A percentile compares a stretch with the other conserved stretches of the same genome.
Evolutionary conservation across 108 stramenopile genomes (phyloP).

Genomic region (Conticribra weissflogii): DNA sequence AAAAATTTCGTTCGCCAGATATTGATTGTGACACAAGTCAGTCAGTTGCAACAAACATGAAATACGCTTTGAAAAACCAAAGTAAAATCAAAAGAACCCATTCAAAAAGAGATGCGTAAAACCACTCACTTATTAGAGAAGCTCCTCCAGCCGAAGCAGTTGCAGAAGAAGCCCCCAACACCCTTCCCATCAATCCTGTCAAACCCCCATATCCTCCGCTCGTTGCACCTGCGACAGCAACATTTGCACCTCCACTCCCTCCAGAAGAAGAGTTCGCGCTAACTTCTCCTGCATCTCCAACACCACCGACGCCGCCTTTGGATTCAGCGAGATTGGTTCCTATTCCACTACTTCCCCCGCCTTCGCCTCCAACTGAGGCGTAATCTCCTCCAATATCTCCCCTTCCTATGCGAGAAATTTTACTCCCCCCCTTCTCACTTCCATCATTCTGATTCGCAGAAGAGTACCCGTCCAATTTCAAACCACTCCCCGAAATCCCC

Average conservation of each 20-base stretch:
- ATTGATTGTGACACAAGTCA: too few relatives aligned
- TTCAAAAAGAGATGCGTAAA: neutral
- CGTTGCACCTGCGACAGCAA: neutral
- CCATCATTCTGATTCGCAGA: too few relatives aligned
- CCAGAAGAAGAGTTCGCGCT: neutral
- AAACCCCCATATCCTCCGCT: constrained; percentile 37
- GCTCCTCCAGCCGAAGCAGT: constrained; percentile 8
- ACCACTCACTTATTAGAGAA: constrained; percentile 24
- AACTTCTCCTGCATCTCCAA: neutral
- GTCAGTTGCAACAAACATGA: neutral
- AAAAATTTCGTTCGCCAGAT: too few relatives aligned
- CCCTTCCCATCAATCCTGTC: constrained; percentile 46
- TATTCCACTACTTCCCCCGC: constrained; percentile 4
- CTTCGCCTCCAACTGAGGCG: neutral
- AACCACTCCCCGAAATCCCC: constrained; percentile 52
- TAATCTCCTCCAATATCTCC: constrained; percentile 25
- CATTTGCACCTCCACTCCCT: constrained; percentile 8
- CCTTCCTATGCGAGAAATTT: too few relatives aligned
- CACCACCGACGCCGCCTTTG: too few relatives aligned
- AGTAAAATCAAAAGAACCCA: neutral
- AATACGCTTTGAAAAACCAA: neutral
- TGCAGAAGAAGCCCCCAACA: constrained; percentile 34
- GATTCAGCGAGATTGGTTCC: too few relatives aligned
- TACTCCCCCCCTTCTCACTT: too few relatives aligned
- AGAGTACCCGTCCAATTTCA: constrained; percentile 5